Evolutionary conservation across 345 rosid genomes (phyloP).

Genomic region (Rhizophora mangle): DNA sequence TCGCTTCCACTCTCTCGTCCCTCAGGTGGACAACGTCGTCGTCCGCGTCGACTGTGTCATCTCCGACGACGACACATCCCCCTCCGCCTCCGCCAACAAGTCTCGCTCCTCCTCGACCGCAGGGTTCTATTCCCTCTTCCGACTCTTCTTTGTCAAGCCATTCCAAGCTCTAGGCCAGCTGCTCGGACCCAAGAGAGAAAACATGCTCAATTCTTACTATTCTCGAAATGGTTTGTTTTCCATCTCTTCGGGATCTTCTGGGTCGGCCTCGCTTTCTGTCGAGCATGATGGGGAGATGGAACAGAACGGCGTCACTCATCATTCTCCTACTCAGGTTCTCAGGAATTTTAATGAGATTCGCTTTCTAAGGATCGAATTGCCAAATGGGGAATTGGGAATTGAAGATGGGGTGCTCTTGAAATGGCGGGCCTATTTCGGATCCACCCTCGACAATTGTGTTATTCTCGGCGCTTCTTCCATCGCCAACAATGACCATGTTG

Average conservation of each 20-base stretch:
- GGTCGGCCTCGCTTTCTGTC: constrained; percentile 27
- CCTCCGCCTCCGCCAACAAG: constrained; percentile 43
- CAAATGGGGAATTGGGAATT: constrained; percentile 76
- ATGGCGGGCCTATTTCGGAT: constrained; percentile 96
- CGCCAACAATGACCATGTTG: constrained; percentile 16
- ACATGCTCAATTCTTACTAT: constrained; percentile 4
- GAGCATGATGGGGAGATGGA: constrained; percentile 66
- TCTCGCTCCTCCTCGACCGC: constrained; percentile 35
- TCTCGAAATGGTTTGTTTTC: constrained; percentile 18
- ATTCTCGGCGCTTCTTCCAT: constrained; percentile 87
- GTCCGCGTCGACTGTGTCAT: constrained; percentile 94
- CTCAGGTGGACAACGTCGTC: constrained; percentile 79
- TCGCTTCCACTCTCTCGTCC: constrained; percentile 68
- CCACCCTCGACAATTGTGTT: constrained; percentile 81
- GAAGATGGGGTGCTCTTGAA: constrained; percentile 80
- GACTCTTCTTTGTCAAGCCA: constrained; percentile 64
- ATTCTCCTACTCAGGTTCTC: constrained; percentile 88
- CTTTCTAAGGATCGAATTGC: constrained; percentile 71
- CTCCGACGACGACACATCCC: constrained; percentile 69
- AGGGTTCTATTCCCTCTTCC: constrained; percentile 43
- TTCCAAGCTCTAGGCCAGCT: constrained; percentile 67
- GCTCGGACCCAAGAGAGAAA: constrained; percentile 47
- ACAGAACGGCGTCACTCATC: constrained; percentile 82
- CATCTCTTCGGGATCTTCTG: constrained; percentile 10
- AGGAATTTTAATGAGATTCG: constrained; percentile 89